A percentile compares a stretch with the other conserved stretches of the same genome.
phyloP scores from a whole-genome alignment of 108 stramenopile genomes.

The Skeletonema menzelii region DNA sequence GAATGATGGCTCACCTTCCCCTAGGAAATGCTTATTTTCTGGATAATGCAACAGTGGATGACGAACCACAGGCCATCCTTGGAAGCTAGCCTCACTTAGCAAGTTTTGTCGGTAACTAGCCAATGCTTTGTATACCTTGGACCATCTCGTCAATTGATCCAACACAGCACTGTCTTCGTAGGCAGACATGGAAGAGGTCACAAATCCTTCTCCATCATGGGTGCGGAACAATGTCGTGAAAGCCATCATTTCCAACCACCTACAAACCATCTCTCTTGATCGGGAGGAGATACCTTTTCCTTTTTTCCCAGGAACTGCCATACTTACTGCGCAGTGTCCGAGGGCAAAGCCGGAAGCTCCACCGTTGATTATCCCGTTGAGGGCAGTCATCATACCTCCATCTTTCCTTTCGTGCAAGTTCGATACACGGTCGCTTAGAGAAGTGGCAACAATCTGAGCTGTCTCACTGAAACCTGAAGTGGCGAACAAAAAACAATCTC shows the following conservation, averaged over 20 bases:
- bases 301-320: conserved; percentile 16
- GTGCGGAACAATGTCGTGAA: conserved; percentile 55
- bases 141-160: conserved; percentile 39
- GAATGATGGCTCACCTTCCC: conserved; percentile 14
- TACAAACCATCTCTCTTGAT: conserved; percentile 45
- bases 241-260: conserved; percentile 60
- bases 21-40: conserved; percentile 28
- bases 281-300: conserved; percentile 18
- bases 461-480: conserved; percentile 40
- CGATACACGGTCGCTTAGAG: conserved; percentile 38
- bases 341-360: conserved; percentile 50
- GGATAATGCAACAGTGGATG: conserved; percentile 57
- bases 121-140: conserved; percentile 39
- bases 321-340: conserved; percentile 50
- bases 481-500: conserved; percentile 46
- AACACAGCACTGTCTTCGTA: conserved; percentile 38
- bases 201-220: conserved; percentile 34
- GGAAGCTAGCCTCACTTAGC: conserved; percentile 42
- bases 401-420: conserved; percentile 34
- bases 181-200: conserved; percentile 9
- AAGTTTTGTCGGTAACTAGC: conserved; percentile 46
- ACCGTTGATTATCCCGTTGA: conserved; percentile 48
- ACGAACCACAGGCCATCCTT: conserved; percentile 54
- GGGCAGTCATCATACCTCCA: conserved; percentile 26
- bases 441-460: conserved; percentile 37